phyloP scores from a whole-genome alignment of 148 eudicot genomes.

The Rhododendron griersonianum region DNA sequence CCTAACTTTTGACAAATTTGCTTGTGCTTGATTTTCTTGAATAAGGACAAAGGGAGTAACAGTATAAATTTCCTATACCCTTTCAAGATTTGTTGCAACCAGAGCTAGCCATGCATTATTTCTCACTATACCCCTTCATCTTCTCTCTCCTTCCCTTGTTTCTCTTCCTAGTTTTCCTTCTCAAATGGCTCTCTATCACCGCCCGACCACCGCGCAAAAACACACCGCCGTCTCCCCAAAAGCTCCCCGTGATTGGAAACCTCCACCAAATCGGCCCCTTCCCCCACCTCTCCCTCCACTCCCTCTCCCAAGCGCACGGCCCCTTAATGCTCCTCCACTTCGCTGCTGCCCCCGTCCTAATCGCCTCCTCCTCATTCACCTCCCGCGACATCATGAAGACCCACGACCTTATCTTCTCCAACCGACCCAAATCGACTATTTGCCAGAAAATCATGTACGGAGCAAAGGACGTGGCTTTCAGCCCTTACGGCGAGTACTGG shows the following conservation, averaged over 20 bases:
- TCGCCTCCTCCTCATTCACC: conserved; percentile 36
- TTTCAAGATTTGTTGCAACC: too few species aligned
- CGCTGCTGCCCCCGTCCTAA: conserved; percentile 26
- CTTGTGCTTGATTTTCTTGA: too few species aligned
- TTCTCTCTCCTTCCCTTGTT: not conserved
- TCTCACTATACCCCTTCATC: not conserved
- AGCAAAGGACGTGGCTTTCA: conserved; percentile 23
- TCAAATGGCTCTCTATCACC: conserved; percentile 18
- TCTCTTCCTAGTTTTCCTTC: conserved; percentile 10
- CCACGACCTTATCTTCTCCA: conserved; percentile 40
- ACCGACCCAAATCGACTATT: conserved; percentile 26
- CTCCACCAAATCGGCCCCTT: conserved; percentile 46
- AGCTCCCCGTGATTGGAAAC: conserved; percentile 58
- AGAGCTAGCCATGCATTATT: too few species aligned
- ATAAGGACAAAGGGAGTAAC: too few species aligned
- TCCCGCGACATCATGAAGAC: conserved; percentile 52
- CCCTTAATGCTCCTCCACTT: conserved; percentile 53
- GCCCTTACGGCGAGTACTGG: conserved; percentile 63
- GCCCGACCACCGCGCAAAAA: conserved; percentile 4
- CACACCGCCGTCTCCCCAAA: conserved; percentile 52
- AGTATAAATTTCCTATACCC: too few species aligned
- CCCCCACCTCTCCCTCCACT: conserved; percentile 39
- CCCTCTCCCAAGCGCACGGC: conserved; percentile 32
- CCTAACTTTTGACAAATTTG: too few species aligned
- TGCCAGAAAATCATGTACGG: conserved; percentile 15